Evolutionary conservation across 176 grass and related monocot genomes (phyloP), one percentile per base, ranked within the genome.

Genomic region (Calamus simplicifolius): DNA sequence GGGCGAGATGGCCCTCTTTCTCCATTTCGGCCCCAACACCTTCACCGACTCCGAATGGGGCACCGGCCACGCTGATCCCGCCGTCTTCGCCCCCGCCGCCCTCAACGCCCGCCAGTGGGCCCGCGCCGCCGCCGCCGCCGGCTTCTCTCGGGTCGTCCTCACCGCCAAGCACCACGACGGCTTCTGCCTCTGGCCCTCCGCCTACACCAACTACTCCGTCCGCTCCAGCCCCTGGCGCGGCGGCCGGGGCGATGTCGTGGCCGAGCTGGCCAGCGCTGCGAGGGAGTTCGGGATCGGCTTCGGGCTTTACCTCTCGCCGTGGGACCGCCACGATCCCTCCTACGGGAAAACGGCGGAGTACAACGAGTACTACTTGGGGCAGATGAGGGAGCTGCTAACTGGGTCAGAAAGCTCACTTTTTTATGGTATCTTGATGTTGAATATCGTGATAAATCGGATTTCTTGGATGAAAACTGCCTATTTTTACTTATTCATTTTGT

Each of bases 1-100:
- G 50, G 80, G 82, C 57, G 92, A 97, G 80, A 90, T 90, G 87
- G 86, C 92, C 18, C 65, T 90, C 69, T 97, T 97, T 72, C 69
- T 90, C 69, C 92, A 96, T 69, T 96, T 97, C 75, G 92, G 92
- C 27, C 80, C 87, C 75, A 97, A 97, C 69, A 97, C 92, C 80
- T 97, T 97, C 83, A 97, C 87, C 58, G 92, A 85, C 72, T 85
- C 92, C 58, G 87, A 97, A 69, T 88, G 86, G 87, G 92, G 87
- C 64, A 51, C 80, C 8, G 92, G 87, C 75, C 75, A n/a, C 70
- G 83, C 77, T 5, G 64, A 79, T 21, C 92, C 92, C 4, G 69
- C 84, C 31, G 75, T 97, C 49, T 97, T 97, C 71, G 27, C 60
- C 27, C 92, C 92, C 4, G 27, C 71, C 64, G 72, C 69, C 57